Percentiles rank a stretch among this genome's conserved stretches.
These are phyloP conservation scores for Smallanthus sonchifolius DNA, from an alignment of 129 eudicot species.

Conservation along the genomic window DNA sequence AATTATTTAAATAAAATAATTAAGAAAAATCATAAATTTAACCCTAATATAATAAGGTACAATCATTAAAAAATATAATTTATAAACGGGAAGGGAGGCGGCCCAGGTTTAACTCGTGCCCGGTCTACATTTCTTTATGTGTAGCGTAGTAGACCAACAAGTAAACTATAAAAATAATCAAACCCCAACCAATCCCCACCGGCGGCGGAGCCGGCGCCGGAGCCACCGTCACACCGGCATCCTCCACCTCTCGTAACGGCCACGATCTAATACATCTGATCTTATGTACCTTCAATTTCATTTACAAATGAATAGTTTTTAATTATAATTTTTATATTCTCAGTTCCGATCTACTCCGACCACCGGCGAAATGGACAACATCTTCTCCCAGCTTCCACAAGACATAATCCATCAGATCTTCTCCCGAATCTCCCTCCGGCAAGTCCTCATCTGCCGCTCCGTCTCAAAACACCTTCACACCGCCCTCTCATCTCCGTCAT, in stretches of 20 bases:
- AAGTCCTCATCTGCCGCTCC: constrained; percentile 52
- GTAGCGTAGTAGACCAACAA: constrained; percentile 3
- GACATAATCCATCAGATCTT: constrained; percentile 86
- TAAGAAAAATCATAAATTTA: too few species aligned
- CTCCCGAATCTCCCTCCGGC: constrained; percentile 60
- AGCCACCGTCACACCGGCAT: neutral
- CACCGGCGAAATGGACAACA: constrained; percentile 27
- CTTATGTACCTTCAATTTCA: neutral
- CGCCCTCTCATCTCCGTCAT: constrained; percentile 57
- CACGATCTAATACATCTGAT: neutral
- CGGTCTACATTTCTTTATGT: constrained; percentile 9
- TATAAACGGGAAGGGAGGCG: neutral
- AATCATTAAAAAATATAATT: too few species aligned
- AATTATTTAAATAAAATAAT: too few species aligned
- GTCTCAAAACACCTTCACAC: constrained; percentile 51
- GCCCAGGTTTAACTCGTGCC: constrained; percentile 19
- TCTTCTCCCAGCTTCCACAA: constrained; percentile 61
- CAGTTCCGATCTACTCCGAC: constrained; percentile 8
- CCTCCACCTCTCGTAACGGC: neutral
- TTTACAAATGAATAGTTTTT: neutral
- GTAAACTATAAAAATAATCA: neutral
- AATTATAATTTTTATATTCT: neutral
- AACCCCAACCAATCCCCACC: neutral
- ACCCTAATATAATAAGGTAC: too few species aligned
- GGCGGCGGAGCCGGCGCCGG: neutral